Evolutionary conservation across 2,329 filamentous ascomycete genomes (phyloP).

Genomic region (Neodidymelliopsis sp.): DNA sequence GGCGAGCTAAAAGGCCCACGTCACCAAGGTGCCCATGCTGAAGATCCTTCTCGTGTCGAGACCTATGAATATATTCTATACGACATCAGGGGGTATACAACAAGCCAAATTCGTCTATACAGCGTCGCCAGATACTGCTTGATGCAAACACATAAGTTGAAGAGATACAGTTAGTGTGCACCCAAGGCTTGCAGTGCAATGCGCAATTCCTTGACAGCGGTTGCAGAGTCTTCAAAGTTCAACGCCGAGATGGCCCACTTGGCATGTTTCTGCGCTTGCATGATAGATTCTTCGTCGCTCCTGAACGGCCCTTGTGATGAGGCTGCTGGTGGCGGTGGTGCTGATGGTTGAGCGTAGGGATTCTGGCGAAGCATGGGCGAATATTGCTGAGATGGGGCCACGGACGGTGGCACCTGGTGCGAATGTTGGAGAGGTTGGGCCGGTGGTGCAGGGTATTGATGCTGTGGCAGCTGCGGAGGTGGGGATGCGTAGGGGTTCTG

Average conservation of each 20-base stretch:
- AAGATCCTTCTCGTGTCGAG: slow-evolving; percentile 14
- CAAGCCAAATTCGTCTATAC: slow-evolving; percentile 4
- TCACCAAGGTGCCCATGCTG: slow-evolving; percentile 17
- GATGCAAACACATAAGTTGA: neutral
- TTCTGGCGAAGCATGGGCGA: slow-evolving; percentile 25
- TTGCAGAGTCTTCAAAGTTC: slow-evolving; percentile 94
- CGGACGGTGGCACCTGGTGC: slow-evolving; percentile 14
- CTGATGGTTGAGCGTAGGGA: slow-evolving; percentile 29
- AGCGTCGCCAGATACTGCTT: neutral
- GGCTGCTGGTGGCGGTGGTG: slow-evolving; percentile 23
- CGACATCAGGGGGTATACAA: slow-evolving; percentile 21
- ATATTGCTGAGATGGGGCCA: slow-evolving; percentile 21
- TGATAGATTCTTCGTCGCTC: slow-evolving; percentile 73
- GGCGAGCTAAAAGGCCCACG: slow-evolving; percentile 16
- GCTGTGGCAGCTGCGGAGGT: slow-evolving; percentile 23
- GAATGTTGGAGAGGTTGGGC: slow-evolving; percentile 20
- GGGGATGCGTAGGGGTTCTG: slow-evolving; percentile 34
- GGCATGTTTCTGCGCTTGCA: slow-evolving; percentile 90
- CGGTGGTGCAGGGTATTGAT: slow-evolving; percentile 14
- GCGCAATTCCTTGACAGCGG: slow-evolving; percentile 83
- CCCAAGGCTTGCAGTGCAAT: slow-evolving; percentile 77
- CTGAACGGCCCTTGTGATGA: slow-evolving; percentile 54
- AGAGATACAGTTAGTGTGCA: slow-evolving; percentile 56
- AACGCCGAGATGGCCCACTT: slow-evolving; percentile 96
- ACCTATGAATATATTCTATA: slow-evolving; percentile 20